Evolutionary conservation across 495 filamentous ascomycete species (phyloP).

Genomic region (Aspergillus olivimuriae): DNA sequence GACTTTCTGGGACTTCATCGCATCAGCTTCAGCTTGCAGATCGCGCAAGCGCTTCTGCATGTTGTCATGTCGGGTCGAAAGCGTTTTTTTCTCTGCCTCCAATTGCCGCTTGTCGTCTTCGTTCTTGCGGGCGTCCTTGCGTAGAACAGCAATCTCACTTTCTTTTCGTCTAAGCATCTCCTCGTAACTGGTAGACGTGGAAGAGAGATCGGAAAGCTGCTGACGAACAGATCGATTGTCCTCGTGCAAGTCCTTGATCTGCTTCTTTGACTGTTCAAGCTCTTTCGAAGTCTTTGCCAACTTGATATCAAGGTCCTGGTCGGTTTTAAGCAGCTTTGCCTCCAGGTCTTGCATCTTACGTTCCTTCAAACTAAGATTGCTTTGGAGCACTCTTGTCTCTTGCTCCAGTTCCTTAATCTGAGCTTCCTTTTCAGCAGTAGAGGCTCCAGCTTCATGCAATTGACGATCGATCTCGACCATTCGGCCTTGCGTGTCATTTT

Average conservation of each 20-base stretch:
- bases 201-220: slow-evolving; percentile 79
- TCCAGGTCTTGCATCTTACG: slow-evolving; percentile 87
- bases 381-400: slow-evolving; percentile 87
- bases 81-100: slow-evolving; percentile 64
- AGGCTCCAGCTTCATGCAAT: slow-evolving; percentile 58
- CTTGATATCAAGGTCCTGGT: slow-evolving; percentile 88
- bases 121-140: slow-evolving; percentile 71
- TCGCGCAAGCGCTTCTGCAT: slow-evolving; percentile 72
- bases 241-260: slow-evolving; percentile 66
- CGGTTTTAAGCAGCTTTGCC: slow-evolving; percentile 71
- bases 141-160: slow-evolving; percentile 80
- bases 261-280: slow-evolving; percentile 59
- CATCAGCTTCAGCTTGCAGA: slow-evolving; percentile 80
- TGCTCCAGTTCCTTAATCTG: slow-evolving; percentile 67
- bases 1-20: slow-evolving; percentile 72
- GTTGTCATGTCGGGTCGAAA: slow-evolving; percentile 71
- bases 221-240: slow-evolving; percentile 83
- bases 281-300: slow-evolving; percentile 77
- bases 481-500: slow-evolving; percentile 61
- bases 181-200: slow-evolving; percentile 90
- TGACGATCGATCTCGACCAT: slow-evolving; percentile 61
- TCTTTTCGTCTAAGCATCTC: slow-evolving; percentile 90
- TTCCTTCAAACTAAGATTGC: slow-evolving; percentile 82
- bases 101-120: slow-evolving; percentile 70
- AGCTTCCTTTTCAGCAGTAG: slow-evolving; percentile 60